Evolutionary conservation across 805 yeast genomes (phyloP), one percentile per base, ranked within the genome.

Genomic region (Candida sithepensis): DNA sequence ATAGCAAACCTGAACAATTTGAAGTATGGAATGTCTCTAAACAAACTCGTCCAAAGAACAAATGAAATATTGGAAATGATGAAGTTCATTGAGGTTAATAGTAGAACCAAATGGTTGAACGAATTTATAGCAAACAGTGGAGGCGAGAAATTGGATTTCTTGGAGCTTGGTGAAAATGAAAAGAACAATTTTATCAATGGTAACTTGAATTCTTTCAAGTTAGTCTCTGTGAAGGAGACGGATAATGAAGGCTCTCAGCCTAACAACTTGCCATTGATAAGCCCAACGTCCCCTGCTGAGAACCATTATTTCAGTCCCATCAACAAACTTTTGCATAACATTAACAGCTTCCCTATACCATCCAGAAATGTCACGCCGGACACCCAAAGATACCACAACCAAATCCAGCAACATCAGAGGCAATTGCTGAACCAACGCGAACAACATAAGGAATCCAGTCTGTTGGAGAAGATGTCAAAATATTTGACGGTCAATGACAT

Each of bases 81-180:
- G 44, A 75, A 76, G 21, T 82, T 77, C 40, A 78, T 74, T 51
- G 96, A 85, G 63, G 65, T 66, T 43, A 66, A 67, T 45, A 72
- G 72, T 46, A 74, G 90, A 55, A 67, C 70, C 8, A 72, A 74
- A 33, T 89, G 96, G 96, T 51, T 74, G 4, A 70, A 73, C 44
- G 83, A 80, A 45, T 85, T 85, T 57, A 79, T 85, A 4, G 38
- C 41, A 8, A 53, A 54, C 39, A 48, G 61, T 40, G 65, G 66
- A 3, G 59, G 48, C 10, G 61, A 57, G 4, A 58, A 59, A 41
- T 44, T 57, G 4, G 54, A 55, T 1, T 57, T 77, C 34, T 41
- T 72, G 37, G 57, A 56, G 8, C 10, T 65, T 45, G 44, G 54
- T 53, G 47, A 64, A 3, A 53, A 48, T 2, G 53, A 47, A 9